phyloP scores from a whole-genome alignment of 441 rosid species.

The Euphorbia neoarborescens region DNA sequence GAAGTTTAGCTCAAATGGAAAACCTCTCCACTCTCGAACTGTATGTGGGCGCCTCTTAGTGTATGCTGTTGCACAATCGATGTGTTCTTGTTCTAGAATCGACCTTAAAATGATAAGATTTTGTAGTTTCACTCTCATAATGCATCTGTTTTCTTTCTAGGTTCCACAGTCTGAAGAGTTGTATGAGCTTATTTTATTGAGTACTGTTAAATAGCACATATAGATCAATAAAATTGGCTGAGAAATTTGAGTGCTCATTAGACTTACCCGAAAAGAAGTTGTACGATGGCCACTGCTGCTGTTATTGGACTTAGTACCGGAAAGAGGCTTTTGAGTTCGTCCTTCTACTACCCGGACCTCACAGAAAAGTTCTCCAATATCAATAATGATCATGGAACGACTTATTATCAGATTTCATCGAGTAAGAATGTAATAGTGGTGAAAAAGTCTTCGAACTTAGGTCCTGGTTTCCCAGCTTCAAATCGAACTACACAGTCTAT shows the following conservation, averaged over 20 bases:
- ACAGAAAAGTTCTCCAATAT: conserved; percentile 45
- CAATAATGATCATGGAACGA: conserved; percentile 43
- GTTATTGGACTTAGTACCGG: conserved; percentile 71
- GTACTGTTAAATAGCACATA: conserved; percentile 16
- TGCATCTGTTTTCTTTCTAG: not conserved
- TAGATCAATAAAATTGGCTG: conserved; percentile 15
- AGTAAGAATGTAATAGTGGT: conserved; percentile 38
- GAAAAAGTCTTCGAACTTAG: conserved; percentile 45
- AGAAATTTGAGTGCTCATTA: conserved; percentile 28
- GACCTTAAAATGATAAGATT: not conserved
- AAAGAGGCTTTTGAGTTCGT: conserved; percentile 63
- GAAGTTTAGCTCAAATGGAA: not conserved
- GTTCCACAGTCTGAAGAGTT: not conserved
- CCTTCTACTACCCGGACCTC: conserved; percentile 51
- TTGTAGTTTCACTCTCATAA: not conserved
- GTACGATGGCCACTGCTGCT: conserved; percentile 73
- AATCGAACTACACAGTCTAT: conserved; percentile 35
- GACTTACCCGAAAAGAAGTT: conserved; percentile 21
- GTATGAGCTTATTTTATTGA: conserved; percentile 4
- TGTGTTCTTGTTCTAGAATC: not conserved
- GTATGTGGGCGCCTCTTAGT: not conserved
- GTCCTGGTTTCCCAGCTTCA: conserved; percentile 46
- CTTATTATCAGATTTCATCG: conserved; percentile 37
- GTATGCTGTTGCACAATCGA: not conserved
- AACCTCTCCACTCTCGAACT: not conserved